Evolutionary conservation across 805 yeast genomes (phyloP).

Genomic region (Maudiozyma saulgeensis): DNA sequence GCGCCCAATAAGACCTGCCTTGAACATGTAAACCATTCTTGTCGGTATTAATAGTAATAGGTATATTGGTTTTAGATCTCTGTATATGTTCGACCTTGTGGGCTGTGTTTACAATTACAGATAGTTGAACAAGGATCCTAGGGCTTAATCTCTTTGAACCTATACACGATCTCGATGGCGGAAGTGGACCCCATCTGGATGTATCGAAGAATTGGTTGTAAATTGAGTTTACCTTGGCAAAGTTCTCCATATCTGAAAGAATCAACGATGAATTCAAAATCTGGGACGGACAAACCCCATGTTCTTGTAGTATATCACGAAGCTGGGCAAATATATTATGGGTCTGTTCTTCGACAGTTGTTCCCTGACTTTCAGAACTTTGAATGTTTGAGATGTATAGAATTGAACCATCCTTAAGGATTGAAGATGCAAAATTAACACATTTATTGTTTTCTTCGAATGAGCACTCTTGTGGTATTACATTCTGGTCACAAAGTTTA

Average conservation of each 20-base stretch:
- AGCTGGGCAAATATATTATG: conserved; percentile 41
- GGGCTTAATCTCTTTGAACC: conserved; percentile 40
- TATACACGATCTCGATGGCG: conserved; percentile 86
- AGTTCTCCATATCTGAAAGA: conserved; percentile 54
- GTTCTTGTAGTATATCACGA: conserved; percentile 23
- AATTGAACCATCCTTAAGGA: conserved; percentile 6
- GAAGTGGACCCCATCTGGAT: conserved; percentile 39
- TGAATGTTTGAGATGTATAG: conserved; percentile 38
- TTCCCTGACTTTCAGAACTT: conserved; percentile 15
- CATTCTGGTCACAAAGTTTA: neutral
- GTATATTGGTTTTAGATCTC: neutral
- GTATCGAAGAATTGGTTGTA: conserved; percentile 47
- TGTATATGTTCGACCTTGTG: neutral
- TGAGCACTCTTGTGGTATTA: neutral
- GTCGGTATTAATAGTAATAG: conserved; percentile 8
- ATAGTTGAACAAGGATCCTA: conserved; percentile 36
- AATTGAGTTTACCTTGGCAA: conserved; percentile 48
- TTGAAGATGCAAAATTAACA: neutral
- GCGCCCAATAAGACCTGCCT: conserved; percentile 95
- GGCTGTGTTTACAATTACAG: conserved; percentile 41
- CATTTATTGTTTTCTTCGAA: conserved; percentile 17
- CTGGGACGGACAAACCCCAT: conserved; percentile 33
- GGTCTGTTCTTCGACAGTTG: conserved; percentile 36
- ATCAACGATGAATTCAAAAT: conserved; percentile 54
- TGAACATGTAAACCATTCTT: conserved; percentile 81